Percentiles rank a stretch among this genome's conserved stretches.
These are phyloP conservation scores for Xylaria palmicola DNA, from an alignment of 495 filamentous ascomycete species.

Conservation along the genomic window DNA sequence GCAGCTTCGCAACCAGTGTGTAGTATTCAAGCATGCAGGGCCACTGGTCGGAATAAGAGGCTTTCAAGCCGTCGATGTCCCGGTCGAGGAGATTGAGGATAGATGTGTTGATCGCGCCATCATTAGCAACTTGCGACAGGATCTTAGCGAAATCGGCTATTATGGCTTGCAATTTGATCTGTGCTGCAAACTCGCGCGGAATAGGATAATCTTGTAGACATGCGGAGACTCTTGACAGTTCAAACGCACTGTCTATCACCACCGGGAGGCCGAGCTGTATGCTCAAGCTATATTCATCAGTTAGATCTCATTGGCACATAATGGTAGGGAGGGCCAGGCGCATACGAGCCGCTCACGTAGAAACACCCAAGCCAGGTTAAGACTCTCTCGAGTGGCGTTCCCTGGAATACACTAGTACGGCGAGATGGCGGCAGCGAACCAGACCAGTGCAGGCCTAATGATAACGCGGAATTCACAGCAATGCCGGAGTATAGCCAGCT, in stretches of 20 bases:
- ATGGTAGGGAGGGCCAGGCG: not conserved
- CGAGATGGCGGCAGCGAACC: constrained; percentile 13
- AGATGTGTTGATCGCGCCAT: constrained; percentile 29
- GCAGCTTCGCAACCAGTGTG: constrained; percentile 24
- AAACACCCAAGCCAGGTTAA: constrained; percentile 36
- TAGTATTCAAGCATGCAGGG: constrained; percentile 22
- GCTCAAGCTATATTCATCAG: constrained; percentile 21
- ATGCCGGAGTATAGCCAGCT: constrained; percentile 36
- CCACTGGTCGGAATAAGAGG: constrained; percentile 25
- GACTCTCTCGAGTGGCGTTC: constrained; percentile 21
- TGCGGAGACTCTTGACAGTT: constrained; percentile 22
- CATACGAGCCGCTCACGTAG: constrained; percentile 31
- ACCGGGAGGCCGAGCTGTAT: constrained; percentile 33
- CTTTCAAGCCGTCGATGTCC: constrained; percentile 27
- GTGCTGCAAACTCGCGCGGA: constrained; percentile 23
- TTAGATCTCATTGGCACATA: not conserved
- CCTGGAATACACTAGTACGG: constrained; percentile 14
- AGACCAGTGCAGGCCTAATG: constrained; percentile 30
- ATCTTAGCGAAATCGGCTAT: constrained; percentile 26
- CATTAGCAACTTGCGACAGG: constrained; percentile 25
- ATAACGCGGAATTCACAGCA: constrained; percentile 31
- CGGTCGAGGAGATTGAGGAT: constrained; percentile 33
- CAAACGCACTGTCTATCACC: constrained; percentile 29
- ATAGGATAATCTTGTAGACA: constrained; percentile 22
- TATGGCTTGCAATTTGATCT: constrained; percentile 24